Base-by-base conservation (phyloP, 768 basidiomycete genomes). In the Podaxis sp. region DNA sequence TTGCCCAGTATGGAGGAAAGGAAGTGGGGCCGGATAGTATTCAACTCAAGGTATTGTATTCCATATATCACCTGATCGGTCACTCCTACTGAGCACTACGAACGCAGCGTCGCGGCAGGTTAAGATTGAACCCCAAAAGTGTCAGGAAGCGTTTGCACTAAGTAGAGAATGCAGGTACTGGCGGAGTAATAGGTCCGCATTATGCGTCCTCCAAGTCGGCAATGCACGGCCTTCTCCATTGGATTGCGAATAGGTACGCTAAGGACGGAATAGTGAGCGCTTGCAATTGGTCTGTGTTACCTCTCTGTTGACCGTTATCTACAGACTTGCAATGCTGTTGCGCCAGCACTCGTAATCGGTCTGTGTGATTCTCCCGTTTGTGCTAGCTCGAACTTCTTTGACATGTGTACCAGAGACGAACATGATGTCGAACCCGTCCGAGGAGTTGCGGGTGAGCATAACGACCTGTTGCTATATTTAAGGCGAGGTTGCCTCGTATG, bases 191-290 rank as follows among this genome's bases (percentile, higher is more conserved):
- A 49, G 84, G 84, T 0, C 83, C 84, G 0, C 84, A 85, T 61
- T 84, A 85, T 58, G 82, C 84, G 5, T 84, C 82, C 0, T 83
- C 83, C 0, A 85, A 85, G 63, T 78, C 82, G 1, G 84, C 83
- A 2, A 65, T 84, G 63, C 83, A 84, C 64, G 84, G 84, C 0
- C 73, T 84, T 4, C 70, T 84, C 40, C 84, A 84, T 64, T 84
- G 84, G 84, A 70, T 84, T n/a, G 79, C 83, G 6, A 71, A 70
- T 53, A 73, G 82, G 40, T 81, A 84, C 64, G 78, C 79, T 13
- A 80, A 80, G 64, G 78, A 80, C 12, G 83, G 83, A 12, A 76
- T 85, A 53, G 84, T 84, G 66, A 48, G 79, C 69, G 5, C 2
- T 36, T 8, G 10, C 13, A 36, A 13, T 48, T 15, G 20, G 17